These are phyloP conservation scores for Ophiocordyceps robertsii DNA, from an alignment of 2,329 filamentous ascomycete species.

Conservation along the genomic window DNA sequence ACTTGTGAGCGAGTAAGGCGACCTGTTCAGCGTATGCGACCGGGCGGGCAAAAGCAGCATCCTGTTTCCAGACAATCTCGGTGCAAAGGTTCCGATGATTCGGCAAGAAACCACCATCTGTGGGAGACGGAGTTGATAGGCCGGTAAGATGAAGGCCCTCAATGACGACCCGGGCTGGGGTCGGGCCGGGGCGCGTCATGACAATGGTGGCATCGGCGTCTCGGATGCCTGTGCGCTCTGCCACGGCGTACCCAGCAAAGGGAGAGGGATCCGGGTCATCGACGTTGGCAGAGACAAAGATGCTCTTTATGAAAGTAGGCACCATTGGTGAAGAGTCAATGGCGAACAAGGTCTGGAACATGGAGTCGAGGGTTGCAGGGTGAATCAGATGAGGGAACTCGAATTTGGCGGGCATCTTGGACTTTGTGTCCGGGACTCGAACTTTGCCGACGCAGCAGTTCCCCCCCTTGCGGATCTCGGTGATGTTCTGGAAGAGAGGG, in stretches of 20 bases:
- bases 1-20: slow-evolving; percentile 23
- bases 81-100: slow-evolving; percentile 35
- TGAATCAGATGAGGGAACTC: slow-evolving; percentile 44
- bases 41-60: slow-evolving; percentile 14
- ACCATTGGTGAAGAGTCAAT: slow-evolving; percentile 33
- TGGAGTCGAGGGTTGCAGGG: slow-evolving; percentile 40
- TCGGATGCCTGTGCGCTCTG: slow-evolving; percentile 18
- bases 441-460: slow-evolving; percentile 23
- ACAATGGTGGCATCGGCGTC: slow-evolving; percentile 28
- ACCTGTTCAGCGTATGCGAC: slow-evolving; percentile 14
- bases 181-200: slow-evolving; percentile 23
- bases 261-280: slow-evolving; percentile 15
- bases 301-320: slow-evolving; percentile 28
- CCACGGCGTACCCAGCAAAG: slow-evolving; percentile 29
- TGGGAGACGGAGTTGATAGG: slow-evolving; percentile 14
- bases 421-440: slow-evolving; percentile 32
- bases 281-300: slow-evolving; percentile 30
- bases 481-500: slow-evolving; percentile 33
- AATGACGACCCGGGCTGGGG: slow-evolving; percentile 24
- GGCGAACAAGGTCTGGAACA: slow-evolving; percentile 39
- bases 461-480: slow-evolving; percentile 16
- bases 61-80: slow-evolving; percentile 32
- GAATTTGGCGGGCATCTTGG: slow-evolving; percentile 37
- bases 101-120: slow-evolving; percentile 25
- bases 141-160: slow-evolving; percentile 29